phyloP scores from a whole-genome alignment of 345 rosid genomes.

The Viola odorata region DNA sequence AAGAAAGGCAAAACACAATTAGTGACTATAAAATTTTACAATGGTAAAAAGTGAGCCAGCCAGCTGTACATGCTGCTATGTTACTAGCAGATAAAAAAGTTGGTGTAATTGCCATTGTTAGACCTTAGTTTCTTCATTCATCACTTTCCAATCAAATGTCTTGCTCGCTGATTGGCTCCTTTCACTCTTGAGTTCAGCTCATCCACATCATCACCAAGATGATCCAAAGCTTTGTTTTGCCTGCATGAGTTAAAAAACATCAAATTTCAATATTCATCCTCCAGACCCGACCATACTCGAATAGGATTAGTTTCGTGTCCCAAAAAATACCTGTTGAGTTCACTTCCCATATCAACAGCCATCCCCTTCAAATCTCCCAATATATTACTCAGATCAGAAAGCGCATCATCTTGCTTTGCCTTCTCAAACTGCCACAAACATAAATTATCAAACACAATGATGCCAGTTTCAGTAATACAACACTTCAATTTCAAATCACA shows the following conservation, averaged over 20 bases:
- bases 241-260: conserved; percentile 5
- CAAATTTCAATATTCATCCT: too few relatives aligned
- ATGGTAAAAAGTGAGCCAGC: too few relatives aligned
- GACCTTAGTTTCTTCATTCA: too few relatives aligned
- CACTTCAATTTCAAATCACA: background rate
- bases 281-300: too few relatives aligned
- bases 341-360: conserved; percentile 29
- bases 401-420: conserved; percentile 26
- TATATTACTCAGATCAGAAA: conserved; percentile 25
- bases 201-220: conserved; percentile 25
- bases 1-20: too few relatives aligned
- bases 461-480: background rate
- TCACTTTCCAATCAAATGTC: conserved; percentile 22
- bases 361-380: conserved; percentile 30
- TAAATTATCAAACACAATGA: background rate
- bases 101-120: too few relatives aligned
- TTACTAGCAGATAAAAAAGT: too few relatives aligned
- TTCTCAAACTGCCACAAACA: conserved; percentile 19
- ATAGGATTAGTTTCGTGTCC: too few relatives aligned
- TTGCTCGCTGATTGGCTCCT: conserved; percentile 32
- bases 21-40: too few relatives aligned
- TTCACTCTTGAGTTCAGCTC: conserved; percentile 31
- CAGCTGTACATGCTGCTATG: too few relatives aligned
- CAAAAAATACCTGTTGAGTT: conserved; percentile 19
- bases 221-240: conserved; percentile 30